A percentile compares a stretch with the other conserved stretches of the same genome.
phyloP scores from a whole-genome alignment of 1,284 basidiomycete genomes.

The Coniferiporia sulphurascens region DNA sequence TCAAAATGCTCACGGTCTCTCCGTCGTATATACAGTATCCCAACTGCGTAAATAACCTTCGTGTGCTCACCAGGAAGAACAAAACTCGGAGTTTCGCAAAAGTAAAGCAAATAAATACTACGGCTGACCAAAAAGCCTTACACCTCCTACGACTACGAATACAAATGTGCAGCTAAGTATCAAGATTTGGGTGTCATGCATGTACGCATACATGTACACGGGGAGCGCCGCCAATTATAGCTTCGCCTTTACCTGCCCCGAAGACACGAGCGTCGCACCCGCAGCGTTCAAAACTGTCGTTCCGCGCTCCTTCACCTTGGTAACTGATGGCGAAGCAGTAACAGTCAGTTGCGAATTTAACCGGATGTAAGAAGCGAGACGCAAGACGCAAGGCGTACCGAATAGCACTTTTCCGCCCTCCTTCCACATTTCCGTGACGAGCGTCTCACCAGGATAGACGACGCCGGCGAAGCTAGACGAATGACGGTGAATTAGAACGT shows the following conservation, averaged over 20 bases:
- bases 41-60: no score
- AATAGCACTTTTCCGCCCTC: constrained; percentile 92
- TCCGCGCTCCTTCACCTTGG: constrained; percentile 50
- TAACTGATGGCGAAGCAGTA: constrained; percentile 36
- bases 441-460: constrained; percentile 93
- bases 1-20: no score
- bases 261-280: constrained; percentile 33
- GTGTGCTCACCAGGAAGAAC: no score
- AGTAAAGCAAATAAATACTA: no score
- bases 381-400: constrained; percentile 51
- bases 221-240: constrained; percentile 34
- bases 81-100: no score
- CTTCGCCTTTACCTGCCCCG: constrained; percentile 46
- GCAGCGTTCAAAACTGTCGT: constrained; percentile 38
- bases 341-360: not conserved
- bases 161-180: no score
- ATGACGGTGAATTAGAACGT: not conserved
- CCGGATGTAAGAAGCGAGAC: constrained; percentile 25
- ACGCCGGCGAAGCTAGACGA: constrained; percentile 71
- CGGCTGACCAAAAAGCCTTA: no score
- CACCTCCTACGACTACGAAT: no score
- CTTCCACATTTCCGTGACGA: constrained; percentile 97
- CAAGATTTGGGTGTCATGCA: not conserved
- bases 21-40: no score
- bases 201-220: not conserved